Conservation (phyloP, 495 filamentous ascomycete genomes). For the Aspergillus leporis region DNA sequence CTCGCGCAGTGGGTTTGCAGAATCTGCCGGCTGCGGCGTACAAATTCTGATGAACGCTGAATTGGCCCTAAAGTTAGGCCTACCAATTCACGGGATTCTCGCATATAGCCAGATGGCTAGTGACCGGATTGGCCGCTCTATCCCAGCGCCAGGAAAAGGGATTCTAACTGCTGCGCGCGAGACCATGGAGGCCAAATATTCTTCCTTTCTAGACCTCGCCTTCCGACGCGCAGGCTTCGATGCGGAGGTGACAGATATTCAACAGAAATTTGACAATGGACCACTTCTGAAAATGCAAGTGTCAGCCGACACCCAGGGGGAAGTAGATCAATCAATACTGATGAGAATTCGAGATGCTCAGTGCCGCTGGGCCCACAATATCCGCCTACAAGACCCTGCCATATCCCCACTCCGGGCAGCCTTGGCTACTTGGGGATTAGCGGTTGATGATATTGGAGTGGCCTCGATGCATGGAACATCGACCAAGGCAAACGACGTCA, state of each 20-base stretch:
- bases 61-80: conserved; percentile 94
- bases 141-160: conserved; percentile 94
- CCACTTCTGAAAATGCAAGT: neutral
- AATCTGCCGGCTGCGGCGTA: conserved; percentile 96
- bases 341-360: conserved; percentile 74
- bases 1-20: conserved; percentile 96
- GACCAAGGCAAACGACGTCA: conserved; percentile 98
- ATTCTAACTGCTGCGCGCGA: conserved; percentile 95
- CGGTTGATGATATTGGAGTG: conserved; percentile 90
- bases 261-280: neutral
- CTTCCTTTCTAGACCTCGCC: conserved; percentile 88
- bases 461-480: conserved; percentile 99
- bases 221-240: conserved; percentile 85
- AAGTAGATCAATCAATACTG: neutral
- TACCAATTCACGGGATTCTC: conserved; percentile 94
- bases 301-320: too few species aligned
- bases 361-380: conserved; percentile 87
- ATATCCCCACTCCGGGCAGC: conserved; percentile 94
- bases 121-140: conserved; percentile 96
- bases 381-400: conserved; percentile 89
- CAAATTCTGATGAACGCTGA: conserved; percentile 96
- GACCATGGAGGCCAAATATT: conserved; percentile 65
- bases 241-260: conserved; percentile 65
- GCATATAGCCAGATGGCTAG: conserved; percentile 92
- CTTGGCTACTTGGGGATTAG: conserved; percentile 94